Evolutionary conservation across 2,329 filamentous ascomycete species (phyloP).

Genomic region (Aspergillus sp.): DNA sequence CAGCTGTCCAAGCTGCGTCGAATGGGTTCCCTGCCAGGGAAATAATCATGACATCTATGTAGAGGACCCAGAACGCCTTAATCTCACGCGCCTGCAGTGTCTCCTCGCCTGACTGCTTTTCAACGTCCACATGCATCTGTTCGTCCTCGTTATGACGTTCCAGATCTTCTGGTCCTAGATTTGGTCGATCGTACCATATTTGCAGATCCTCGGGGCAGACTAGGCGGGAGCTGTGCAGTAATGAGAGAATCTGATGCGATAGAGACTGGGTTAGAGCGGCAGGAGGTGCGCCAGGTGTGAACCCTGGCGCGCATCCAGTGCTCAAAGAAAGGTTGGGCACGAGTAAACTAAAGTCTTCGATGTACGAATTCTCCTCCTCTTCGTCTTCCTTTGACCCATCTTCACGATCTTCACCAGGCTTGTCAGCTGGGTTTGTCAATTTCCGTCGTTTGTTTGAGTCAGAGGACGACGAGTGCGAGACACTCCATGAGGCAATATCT

Average conservation of each 20-base stretch:
- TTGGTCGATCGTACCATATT: conserved; percentile 64
- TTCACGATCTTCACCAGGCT: conserved; percentile 16
- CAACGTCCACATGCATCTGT: conserved; percentile 49
- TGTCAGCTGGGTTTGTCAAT: conserved; percentile 23
- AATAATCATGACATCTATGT: conserved; percentile 93
- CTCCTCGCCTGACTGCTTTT: conserved; percentile 28
- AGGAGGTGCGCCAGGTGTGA: conserved; percentile 81
- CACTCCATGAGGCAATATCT: conserved; percentile 63
- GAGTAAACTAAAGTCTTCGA: conserved; percentile 63
- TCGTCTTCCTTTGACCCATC: conserved; percentile 44
- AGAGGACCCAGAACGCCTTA: conserved; percentile 91
- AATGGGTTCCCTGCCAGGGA: conserved; percentile 90
- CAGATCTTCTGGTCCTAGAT: conserved; percentile 32
- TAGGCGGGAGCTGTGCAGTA: conserved; percentile 71
- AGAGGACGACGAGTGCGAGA: conserved; percentile 32
- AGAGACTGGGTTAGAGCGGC: conserved; percentile 79
- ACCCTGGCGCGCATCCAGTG: conserved; percentile 84
- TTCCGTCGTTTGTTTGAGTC: conserved; percentile 36
- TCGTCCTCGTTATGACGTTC: conserved; percentile 43
- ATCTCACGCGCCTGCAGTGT: conserved; percentile 48
- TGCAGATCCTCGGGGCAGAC: conserved; percentile 68
- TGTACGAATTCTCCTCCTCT: conserved; percentile 45
- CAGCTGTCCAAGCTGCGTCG: conserved; percentile 83
- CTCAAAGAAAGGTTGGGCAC: conserved; percentile 93
- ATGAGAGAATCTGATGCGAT: conserved; percentile 73